Conservation (phyloP, 495 filamentous ascomycete genomes). For the Hyaloscypha variabilis region DNA sequence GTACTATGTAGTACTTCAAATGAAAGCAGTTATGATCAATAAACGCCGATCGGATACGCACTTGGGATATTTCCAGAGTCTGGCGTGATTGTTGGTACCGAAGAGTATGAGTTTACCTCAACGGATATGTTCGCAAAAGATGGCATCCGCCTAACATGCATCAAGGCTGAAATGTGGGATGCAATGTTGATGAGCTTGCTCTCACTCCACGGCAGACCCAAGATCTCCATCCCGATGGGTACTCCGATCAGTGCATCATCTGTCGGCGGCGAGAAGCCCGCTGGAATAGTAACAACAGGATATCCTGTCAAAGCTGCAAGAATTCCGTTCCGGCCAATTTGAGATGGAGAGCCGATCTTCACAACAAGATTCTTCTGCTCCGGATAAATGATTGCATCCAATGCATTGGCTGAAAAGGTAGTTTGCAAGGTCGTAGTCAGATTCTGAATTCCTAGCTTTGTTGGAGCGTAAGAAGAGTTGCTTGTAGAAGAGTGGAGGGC, state of each 20-base stretch:
- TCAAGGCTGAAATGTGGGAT: slow-evolving; percentile 46
- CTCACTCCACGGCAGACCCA: slow-evolving; percentile 58
- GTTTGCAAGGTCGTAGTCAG: slow-evolving; percentile 48
- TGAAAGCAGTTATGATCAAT: background rate
- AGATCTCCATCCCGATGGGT: slow-evolving; percentile 66
- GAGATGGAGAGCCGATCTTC: slow-evolving; percentile 53
- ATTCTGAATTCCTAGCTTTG: slow-evolving; percentile 45
- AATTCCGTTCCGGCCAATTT: slow-evolving; percentile 65
- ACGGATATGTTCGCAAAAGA: slow-evolving; percentile 39
- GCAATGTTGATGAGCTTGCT: slow-evolving; percentile 28
- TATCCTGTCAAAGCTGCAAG: slow-evolving; percentile 63
- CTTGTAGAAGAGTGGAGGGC: slow-evolving; percentile 48
- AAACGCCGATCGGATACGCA: slow-evolving; percentile 1
- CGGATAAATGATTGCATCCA: slow-evolving; percentile 67
- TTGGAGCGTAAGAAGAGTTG: slow-evolving; percentile 46
- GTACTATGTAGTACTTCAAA: background rate
- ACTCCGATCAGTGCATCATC: slow-evolving; percentile 54
- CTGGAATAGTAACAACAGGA: slow-evolving; percentile 65
- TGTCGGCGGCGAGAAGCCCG: slow-evolving; percentile 38
- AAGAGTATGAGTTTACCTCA: slow-evolving; percentile 36
- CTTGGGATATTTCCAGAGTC: slow-evolving; percentile 24
- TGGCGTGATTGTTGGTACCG: slow-evolving; percentile 46
- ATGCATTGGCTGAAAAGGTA: slow-evolving; percentile 47
- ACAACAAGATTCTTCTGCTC: slow-evolving; percentile 68
- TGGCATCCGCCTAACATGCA: slow-evolving; percentile 48